Base-by-base conservation (phyloP, 331 rosid species). In the Pyrus hybrid region DNA sequence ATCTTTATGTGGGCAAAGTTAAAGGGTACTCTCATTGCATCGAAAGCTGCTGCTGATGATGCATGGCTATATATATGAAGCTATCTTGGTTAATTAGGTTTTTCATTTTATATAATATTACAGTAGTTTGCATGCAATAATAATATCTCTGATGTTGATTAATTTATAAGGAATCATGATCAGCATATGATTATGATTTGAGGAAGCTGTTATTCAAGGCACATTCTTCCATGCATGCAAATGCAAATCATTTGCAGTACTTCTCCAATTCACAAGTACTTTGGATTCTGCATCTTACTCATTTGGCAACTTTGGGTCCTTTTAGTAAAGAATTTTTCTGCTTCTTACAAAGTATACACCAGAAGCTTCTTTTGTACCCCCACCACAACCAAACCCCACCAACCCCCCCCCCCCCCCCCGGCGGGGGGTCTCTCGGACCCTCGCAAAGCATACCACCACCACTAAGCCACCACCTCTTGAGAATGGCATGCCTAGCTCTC, bases 291-390 rank as follows among this genome's bases (percentile, higher is more conserved):
- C 47, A 41, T 63, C 41, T 69, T 67, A 80, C 47, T 77, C 53
- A 21, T 28, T 51, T 35, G 26, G 3, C 30, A 74, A 70, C 88
- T 83, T 83, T 70, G 74, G 85, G 84, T 60, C 71, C 5, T 11
- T 41, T 41, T 67, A 68, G 81, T 69, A 80, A 84, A 89, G 83
- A 80, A 54, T 41, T 79, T 83, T 54, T 61, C 75, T 65, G 35
- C n/a, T 54, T 11, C 84, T 69, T 75, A 72, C 76, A 80, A 83
- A 80, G 87, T 68, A 85, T 79, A 77, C 77, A 78, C 49, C 85
- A 73, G 85, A 89, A 86, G 89, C 91, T 87, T 91, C 90, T 91
- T 87, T 86, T 81, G 90, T 82, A n/a, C n/a, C n/a, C n/a, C n/a
- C n/a, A n/a, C n/a, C n/a, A n/a, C n/a, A n/a, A n/a, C n/a, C n/a